Evolutionary conservation across 2,329 filamentous ascomycete species (phyloP).

Genomic region (Penicillium psychrosexuale): DNA sequence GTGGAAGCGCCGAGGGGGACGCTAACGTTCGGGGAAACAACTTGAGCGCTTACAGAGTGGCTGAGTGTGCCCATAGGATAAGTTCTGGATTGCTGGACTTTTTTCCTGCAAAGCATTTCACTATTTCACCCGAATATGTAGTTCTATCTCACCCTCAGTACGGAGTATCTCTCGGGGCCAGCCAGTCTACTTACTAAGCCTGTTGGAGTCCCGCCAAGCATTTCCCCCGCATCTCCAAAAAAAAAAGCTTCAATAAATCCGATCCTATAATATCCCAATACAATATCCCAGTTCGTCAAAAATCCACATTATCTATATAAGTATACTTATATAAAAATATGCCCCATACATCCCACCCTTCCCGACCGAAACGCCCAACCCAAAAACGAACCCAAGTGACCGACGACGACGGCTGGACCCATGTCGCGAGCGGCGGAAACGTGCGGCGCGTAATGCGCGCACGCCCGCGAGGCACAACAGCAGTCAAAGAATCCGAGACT

Average conservation of each 20-base stretch:
- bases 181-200: neutral
- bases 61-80: neutral
- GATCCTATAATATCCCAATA: too few relatives aligned
- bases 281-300: neutral
- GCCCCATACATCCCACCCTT: conserved; percentile 36
- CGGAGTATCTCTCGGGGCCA: neutral
- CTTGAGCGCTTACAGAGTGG: conserved; percentile 26
- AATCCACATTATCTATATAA: neutral
- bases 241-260: conserved; percentile 4
- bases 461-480: neutral
- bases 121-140: neutral
- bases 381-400: conserved; percentile 39
- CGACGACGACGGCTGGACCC: conserved; percentile 45
- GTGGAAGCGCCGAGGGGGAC: conserved; percentile 33
- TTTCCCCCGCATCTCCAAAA: conserved; percentile 9
- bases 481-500: neutral
- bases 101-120: neutral
- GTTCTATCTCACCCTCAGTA: neutral
- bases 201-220: conserved; percentile 1
- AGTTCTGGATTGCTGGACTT: neutral
- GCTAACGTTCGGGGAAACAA: conserved; percentile 21
- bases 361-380: conserved; percentile 27
- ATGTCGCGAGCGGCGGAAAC: conserved; percentile 36
- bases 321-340: conserved; percentile 20
- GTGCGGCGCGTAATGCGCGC: conserved; percentile 26